Evolutionary conservation across 306 rosid species (phyloP).

Genomic region (Corylus heterophylla): DNA sequence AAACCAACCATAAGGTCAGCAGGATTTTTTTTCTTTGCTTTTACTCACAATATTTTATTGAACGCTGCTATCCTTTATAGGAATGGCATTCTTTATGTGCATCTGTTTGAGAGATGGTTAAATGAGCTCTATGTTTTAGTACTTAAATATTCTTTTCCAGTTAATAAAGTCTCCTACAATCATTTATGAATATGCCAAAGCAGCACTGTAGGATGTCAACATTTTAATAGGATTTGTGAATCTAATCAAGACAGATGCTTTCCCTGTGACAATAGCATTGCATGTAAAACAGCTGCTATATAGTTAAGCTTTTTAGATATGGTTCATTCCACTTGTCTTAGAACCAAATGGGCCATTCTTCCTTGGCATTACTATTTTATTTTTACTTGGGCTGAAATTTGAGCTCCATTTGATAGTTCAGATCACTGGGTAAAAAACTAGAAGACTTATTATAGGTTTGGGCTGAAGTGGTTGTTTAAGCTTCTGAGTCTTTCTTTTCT

Average conservation of each 20-base stretch:
- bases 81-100: background rate
- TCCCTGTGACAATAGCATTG: background rate
- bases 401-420: background rate
- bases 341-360: background rate
- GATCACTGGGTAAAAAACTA: background rate
- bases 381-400: background rate
- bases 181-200: background rate
- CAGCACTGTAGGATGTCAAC: background rate
- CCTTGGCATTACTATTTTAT: background rate
- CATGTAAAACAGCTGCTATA: background rate
- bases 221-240: background rate
- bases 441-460: background rate
- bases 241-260: background rate
- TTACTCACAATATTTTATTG: background rate
- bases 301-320: background rate
- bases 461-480: background rate
- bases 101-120: background rate
- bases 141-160: background rate
- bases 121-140: background rate
- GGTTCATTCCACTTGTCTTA: background rate
- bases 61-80: background rate
- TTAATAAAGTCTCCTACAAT: background rate
- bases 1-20: constrained; percentile 72
- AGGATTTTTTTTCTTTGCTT: background rate
- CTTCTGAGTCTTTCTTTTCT: background rate